Percentiles rank a stretch among this genome's conserved stretches.
These are phyloP conservation scores for Antarctomyces pellizariae DNA, from an alignment of 495 filamentous ascomycete genomes.

Conservation along the genomic window DNA sequence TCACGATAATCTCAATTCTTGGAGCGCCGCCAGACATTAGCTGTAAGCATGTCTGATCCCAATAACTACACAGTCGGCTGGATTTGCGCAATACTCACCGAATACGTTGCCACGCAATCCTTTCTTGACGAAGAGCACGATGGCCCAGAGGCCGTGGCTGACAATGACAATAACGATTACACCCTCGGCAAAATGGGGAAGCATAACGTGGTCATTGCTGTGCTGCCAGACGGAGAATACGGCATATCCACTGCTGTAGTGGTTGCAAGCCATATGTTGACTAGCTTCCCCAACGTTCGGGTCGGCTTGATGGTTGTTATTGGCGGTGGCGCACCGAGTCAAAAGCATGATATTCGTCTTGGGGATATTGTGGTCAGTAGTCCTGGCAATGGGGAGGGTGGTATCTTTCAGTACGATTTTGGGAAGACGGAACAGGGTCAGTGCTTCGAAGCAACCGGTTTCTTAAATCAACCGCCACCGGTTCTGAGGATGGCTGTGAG, in stretches of 20 bases:
- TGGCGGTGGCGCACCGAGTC: conserved; percentile 3
- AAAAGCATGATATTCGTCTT: conserved; percentile 5
- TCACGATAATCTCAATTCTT: too few relatives aligned
- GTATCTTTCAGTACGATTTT: conserved; percentile 18
- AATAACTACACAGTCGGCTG: conserved; percentile 17
- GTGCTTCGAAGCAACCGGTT: conserved; percentile 11
- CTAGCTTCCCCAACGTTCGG: conserved; percentile 2
- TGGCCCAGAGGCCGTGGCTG: conserved; percentile 6
- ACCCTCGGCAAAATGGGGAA: conserved; percentile 14
- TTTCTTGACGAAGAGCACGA: conserved; percentile 16
- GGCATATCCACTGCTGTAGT: conserved; percentile 3
- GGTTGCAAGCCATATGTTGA: conserved; percentile 3
- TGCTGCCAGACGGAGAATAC: conserved; percentile 12
- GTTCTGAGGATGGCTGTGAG: conserved; percentile 7
- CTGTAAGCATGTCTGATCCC: too few relatives aligned
- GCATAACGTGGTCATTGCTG: conserved; percentile 16
- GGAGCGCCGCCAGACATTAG: too few relatives aligned
- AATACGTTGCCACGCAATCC: conserved; percentile 13
- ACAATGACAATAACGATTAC: conserved; percentile 14
- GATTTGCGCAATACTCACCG: conserved; percentile 15
- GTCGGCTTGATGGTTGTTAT: conserved; percentile 4
- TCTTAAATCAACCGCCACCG: conserved; percentile 14
- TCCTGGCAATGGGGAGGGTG: conserved; percentile 9
- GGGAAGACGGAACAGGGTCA: conserved; percentile 12
- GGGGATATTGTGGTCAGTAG: conserved; percentile 6